Evolutionary conservation across 805 yeast genomes (phyloP), one percentile per base, ranked within the genome.

Genomic region (Candida koratica): DNA sequence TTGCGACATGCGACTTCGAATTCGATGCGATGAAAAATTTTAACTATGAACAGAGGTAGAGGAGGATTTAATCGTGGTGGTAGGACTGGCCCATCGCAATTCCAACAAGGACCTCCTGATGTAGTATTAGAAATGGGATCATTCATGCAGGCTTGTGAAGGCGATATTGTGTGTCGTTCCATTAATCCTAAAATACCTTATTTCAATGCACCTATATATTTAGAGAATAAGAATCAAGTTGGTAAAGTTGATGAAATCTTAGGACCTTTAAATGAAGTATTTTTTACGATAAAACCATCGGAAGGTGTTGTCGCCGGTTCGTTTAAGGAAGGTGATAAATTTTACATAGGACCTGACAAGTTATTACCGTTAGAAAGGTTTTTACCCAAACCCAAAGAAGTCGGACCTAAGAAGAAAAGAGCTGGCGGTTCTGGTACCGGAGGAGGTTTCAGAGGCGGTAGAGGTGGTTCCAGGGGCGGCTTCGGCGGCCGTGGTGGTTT

Each of bases 161-260:
- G 95, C 41, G 98, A 93, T 57, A 84, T 93, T 57, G 95, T 93
- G 39, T 93, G 97, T 70, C 85, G 89, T 56, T 88, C 97, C 32
- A 84, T 85, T 54, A 93, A 93, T 61, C 79, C 87, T 39, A 90
- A 90, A 71, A 73, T 93, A 50, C 98, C 99, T 55, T 93, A 90
- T 64, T 93, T 93, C 77, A 93, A 93, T 67, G 99, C 99, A 17
- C 98, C 98, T 59, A 89, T 93, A 53, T 93, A 83, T 62, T 75
- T 93, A 51, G 97, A 93, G 61, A 90, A 93, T 74, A 93, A 93
- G 66, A 83, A 95, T 17, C 93, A 84, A 58, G 81, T 93, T 32
- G 99, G 99, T 53, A 93, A 93, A 64, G 95, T 93, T 41, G 99
- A 93, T 61, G 99, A 93, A 72, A 93, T 93, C 45, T 75, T 93